Base-by-base conservation (phyloP, 2,329 filamentous ascomycete species). In the Pseudopithomyces maydicus region DNA sequence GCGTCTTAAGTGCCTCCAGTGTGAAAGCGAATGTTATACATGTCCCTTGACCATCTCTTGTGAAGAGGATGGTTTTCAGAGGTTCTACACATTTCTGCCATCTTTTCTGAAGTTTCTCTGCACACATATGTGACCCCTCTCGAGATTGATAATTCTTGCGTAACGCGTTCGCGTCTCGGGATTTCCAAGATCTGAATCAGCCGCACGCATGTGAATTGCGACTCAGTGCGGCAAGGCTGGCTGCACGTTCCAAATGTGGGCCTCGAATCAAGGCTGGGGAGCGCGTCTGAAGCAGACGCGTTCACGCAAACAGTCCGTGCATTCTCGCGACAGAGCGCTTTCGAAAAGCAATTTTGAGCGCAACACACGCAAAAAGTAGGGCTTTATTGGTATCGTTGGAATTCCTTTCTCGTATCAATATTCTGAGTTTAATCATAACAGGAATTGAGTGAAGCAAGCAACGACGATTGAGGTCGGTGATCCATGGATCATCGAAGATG, bases 141-240 rank as follows among this genome's bases (percentile, higher is more conserved):
- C 3, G 11, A 36, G 17, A 17, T 41, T 41, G 14, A 41, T 41
- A 17, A 41, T 41, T 15, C 38, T 41, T 41, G 15, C n/a, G 38
- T 41, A 41, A 19, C 38, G 38, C 38, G 38, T 14, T 36, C 35
- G 35, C 35, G 11, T 6, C 35, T 36, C 35, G 35, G 35, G 8
- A 67, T 66, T 74, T 68, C 63, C 65, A 73, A 72, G 39, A 38
- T 56, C 46, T 66, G 56, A 65, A 64, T 68, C 65, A 71, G 69
- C 67, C 69, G 65, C 61, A 14, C 61, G 58, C 54, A 61, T 51
- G 52, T 59, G n/a, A 55, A 56, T 54, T 57, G 65, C 63, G 67
- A 65, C 65, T 64, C 26, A 52, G 56, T 55, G 49, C 60, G 64
- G 66, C 65, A 63, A 50, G 44, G 32, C 42, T 38, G 36, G 19